Base-by-base conservation (phyloP, 2,329 filamentous ascomycete genomes). In the Rachicladosporium sp. region DNA sequence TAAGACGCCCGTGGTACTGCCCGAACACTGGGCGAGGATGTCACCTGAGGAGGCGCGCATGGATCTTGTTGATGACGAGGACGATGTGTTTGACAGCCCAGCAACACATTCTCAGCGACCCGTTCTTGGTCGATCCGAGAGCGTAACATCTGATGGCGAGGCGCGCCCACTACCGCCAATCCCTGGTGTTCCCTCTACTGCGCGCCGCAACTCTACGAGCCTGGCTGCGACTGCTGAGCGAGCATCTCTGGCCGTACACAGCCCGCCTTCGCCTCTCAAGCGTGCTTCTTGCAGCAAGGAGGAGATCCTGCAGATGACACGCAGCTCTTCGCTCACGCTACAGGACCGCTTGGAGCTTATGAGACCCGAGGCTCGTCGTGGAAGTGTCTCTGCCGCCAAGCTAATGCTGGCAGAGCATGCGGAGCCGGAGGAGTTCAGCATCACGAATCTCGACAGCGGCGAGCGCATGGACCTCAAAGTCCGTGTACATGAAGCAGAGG, bases 1-100 rank as follows among this genome's bases (percentile, higher is more conserved):
- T 55, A 96, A 96, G 69, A 96, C 91, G 1, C 91, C 91, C 0
- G 91, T 98, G 8, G 89, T 98, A n/a, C 76, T 93, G 15, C 91
- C 91, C 1, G 91, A 96, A 53, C 87, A 95, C 58, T 98, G 91
- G 91, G 78, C 83, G 46, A 83, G 76, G 48, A 78, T 80, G 72
- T 88, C 65, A 65, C 84, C 64, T 58, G 78, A 69, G 51, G 76
- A 61, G 13, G 73, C 68, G n/a, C 68, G 76, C 46, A 69, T 64
- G 10, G 69, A 70, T 15, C 55, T 76, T 29, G 65, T 66, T 4
- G 64, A 71, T 43, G 59, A 65, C 8, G 68, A 74, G 29, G 78
- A 83, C 30, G 76, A 86, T 50, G 75, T 78, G 1, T 91, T 83
- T 51, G 78, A 70, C 15, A 68, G 67, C 15, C 64, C 65, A 11